Evolutionary conservation across 805 yeast species (phyloP), one percentile per base, ranked within the genome.

Genomic region (Candida alai): DNA sequence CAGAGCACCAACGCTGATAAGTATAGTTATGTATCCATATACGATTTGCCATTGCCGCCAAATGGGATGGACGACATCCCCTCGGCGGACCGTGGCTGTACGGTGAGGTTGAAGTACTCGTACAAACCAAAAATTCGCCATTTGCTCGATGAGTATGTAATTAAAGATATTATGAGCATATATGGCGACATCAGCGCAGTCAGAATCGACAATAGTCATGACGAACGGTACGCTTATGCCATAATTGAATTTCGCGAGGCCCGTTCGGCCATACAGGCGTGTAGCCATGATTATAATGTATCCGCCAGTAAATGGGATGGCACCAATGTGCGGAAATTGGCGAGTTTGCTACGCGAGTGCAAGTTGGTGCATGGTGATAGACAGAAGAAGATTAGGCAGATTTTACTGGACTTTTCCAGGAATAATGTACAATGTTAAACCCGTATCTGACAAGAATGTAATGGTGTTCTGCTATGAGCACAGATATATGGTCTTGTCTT

Each of bases 221-320:
- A 38, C 33, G 38, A 30, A 19, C 43, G 60, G 30, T 71, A 71
- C 41, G 63, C 58, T 32, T 49, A 56, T 19, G 78, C 72, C 1
- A 30, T 49, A 0, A 53, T 74, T 2, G 52, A 45, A 22, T 75
- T 48, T 44, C 40, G 36, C 6, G 40, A 46, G 3, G 39, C 43
- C 17, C 48, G 43, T 1, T 52, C 53, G 26, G 60, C 68, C 3
- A 46, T 47, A 1, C 38, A 45, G 19, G 78, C 78, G 3, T 36
- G 56, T 7, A 34, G 41, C 4, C 70, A 74, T 43, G 66, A 74
- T 43, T 75, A 64, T 47, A 51, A 55, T 2, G 45, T 45, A 19
- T 58, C 70, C 12, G 70, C 65, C 7, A 48, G 52, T 11, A 43
- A 68, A 23, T 74, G 79, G 80, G 73, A 73, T 45, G 59, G 60